phyloP scores from a whole-genome alignment of 768 basidiomycete genomes.

The Hygrophorus pudorinus region DNA sequence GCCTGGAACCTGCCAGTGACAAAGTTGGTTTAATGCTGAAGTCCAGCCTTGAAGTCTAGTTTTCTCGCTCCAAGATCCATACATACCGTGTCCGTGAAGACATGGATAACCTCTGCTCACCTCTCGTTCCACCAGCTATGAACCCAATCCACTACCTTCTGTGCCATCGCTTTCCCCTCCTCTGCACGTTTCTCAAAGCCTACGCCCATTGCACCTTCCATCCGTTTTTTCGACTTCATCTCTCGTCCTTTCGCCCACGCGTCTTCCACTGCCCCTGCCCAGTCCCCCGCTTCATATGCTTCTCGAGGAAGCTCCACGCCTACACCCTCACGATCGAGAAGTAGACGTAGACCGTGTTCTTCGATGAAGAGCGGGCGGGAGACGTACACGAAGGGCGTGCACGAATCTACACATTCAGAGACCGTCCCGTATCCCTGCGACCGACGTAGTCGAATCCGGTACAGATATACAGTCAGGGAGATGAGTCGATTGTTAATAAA shows the following conservation, averaged over 20 bases:
- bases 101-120: background rate
- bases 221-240: conserved; percentile 38
- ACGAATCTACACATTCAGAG: conserved; percentile 66
- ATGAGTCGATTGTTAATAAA: too few relatives aligned
- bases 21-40: too few relatives aligned
- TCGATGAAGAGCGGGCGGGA: conserved; percentile 75
- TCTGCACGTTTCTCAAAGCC: conserved; percentile 29
- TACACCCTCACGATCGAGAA: conserved; percentile 54
- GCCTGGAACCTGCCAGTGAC: too few relatives aligned
- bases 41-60: too few relatives aligned
- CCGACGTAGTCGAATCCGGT: too few relatives aligned
- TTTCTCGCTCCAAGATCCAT: too few relatives aligned
- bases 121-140: conserved; percentile 17
- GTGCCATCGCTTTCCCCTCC: conserved; percentile 38
- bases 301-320: conserved; percentile 59
- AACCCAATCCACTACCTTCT: conserved; percentile 42
- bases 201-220: conserved; percentile 23
- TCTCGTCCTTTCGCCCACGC: conserved; percentile 45
- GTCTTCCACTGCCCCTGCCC: conserved; percentile 48
- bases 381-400: conserved; percentile 74
- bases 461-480: too few relatives aligned
- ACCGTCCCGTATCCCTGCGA: conserved; percentile 72
- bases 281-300: conserved; percentile 63
- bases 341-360: conserved; percentile 62
- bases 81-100: too few relatives aligned